Evolutionary conservation across 306 rosid species (phyloP).

Genomic region (Aeschynomene evenia): DNA sequence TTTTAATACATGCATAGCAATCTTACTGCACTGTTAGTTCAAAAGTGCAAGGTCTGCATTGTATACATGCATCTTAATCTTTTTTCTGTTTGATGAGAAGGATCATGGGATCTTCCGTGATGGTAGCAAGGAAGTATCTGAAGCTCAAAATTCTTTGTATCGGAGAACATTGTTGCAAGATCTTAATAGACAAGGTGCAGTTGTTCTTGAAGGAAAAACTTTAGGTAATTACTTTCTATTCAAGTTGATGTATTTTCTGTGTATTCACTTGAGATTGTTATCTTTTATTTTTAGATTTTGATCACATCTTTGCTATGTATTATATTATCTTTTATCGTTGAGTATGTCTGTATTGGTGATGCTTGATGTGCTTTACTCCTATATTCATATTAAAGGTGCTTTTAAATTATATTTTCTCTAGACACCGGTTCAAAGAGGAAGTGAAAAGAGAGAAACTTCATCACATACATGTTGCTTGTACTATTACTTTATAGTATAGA

Average conservation of each 20-base stretch:
- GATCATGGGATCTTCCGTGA: conserved; percentile 98
- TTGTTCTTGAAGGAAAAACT: conserved; percentile 94
- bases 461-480: conserved; percentile 8
- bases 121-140: conserved; percentile 76
- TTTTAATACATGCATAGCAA: background rate
- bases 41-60: conserved; percentile 25
- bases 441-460: conserved; percentile 1
- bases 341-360: conserved; percentile 5
- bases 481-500: conserved; percentile 6
- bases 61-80: conserved; percentile 30
- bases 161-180: conserved; percentile 86
- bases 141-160: conserved; percentile 55
- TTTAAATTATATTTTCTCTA: background rate
- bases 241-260: conserved; percentile 5
- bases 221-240: conserved; percentile 55
- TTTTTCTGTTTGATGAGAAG: conserved; percentile 45
- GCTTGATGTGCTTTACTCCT: conserved; percentile 8
- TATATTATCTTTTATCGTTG: conserved; percentile 3
- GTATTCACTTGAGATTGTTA: background rate
- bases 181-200: conserved; percentile 96
- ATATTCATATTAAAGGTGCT: background rate
- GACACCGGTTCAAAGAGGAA: conserved; percentile 5
- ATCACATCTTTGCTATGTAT: conserved; percentile 19
- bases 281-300: conserved; percentile 1
- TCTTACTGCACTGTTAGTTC: background rate